Conservation (phyloP, 768 basidiomycete genomes). For the Termitomyces sp. region DNA sequence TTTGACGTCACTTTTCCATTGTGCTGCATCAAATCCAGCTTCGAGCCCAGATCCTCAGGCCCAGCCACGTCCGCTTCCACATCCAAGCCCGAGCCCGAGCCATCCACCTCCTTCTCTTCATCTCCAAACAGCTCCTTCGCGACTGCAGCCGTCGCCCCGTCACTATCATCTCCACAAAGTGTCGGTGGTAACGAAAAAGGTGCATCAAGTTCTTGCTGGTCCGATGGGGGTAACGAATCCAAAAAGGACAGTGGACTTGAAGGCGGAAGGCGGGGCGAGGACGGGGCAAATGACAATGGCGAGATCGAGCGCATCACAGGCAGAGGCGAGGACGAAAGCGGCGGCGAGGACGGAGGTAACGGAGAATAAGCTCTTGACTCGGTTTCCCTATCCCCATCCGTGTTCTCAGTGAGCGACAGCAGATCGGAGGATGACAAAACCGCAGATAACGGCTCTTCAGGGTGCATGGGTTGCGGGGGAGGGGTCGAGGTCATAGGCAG, state of each 20-base stretch:
- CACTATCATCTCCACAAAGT: background rate
- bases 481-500: constrained; percentile 7
- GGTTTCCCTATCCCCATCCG: background rate
- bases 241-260: constrained; percentile 15
- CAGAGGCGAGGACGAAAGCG: constrained; percentile 30
- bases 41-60: background rate
- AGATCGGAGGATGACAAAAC: constrained; percentile 4
- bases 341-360: constrained; percentile 2
- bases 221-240: constrained; percentile 1
- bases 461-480: constrained; percentile 1
- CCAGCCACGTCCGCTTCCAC: background rate
- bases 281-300: constrained; percentile 17
- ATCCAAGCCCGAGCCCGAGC: background rate
- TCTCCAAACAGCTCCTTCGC: background rate
- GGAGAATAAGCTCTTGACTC: background rate
- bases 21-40: background rate
- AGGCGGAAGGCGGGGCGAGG: constrained; percentile 18
- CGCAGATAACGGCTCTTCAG: background rate
- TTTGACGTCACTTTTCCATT: background rate
- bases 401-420: background rate
- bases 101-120: background rate
- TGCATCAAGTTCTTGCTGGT: background rate
- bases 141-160: background rate
- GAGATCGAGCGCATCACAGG: constrained; percentile 33
- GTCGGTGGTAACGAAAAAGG: background rate